Conservation (phyloP, 1,284 basidiomycete genomes). For the Ustilago lituana region DNA sequence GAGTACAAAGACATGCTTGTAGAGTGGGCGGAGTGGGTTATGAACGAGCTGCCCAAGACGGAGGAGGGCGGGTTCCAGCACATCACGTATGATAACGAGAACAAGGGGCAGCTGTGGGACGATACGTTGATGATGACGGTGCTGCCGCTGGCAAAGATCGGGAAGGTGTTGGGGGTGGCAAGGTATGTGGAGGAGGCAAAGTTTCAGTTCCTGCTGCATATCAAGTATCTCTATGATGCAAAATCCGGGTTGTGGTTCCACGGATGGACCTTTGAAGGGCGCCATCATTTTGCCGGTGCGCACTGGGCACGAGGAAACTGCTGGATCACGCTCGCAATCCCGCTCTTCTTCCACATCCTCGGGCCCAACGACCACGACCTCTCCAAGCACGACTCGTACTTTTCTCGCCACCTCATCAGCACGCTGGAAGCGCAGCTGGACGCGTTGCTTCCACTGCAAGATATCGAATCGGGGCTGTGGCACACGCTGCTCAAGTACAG, state of each 20-base stretch:
- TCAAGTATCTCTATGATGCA: slow-evolving; percentile 72
- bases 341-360: slow-evolving; percentile 73
- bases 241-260: slow-evolving; percentile 73
- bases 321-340: slow-evolving; percentile 75
- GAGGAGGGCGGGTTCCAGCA: slow-evolving; percentile 75
- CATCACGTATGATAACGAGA: slow-evolving; percentile 72
- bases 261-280: slow-evolving; percentile 72
- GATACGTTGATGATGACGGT: slow-evolving; percentile 77
- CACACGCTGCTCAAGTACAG: slow-evolving; percentile 75
- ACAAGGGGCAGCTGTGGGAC: slow-evolving; percentile 75
- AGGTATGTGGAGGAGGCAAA: slow-evolving; percentile 75
- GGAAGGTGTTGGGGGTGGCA: slow-evolving; percentile 72
- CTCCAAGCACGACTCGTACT: slow-evolving; percentile 7
- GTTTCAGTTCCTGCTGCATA: slow-evolving; percentile 73
- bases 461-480: slow-evolving; percentile 72
- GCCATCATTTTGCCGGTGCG: slow-evolving; percentile 72
- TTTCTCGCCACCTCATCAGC: slow-evolving; percentile 70
- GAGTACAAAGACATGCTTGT: slow-evolving; percentile 71
- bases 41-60: slow-evolving; percentile 74
- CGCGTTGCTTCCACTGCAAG: slow-evolving; percentile 72
- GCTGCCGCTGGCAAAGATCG: slow-evolving; percentile 74
- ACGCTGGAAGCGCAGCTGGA: slow-evolving; percentile 73
- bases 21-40: slow-evolving; percentile 76
- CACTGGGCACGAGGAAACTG: slow-evolving; percentile 76
- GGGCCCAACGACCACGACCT: slow-evolving; percentile 12